These are phyloP conservation scores for Torrubiella hemipterigena DNA, from an alignment of 2,329 filamentous ascomycete genomes.

Conservation along the genomic window DNA sequence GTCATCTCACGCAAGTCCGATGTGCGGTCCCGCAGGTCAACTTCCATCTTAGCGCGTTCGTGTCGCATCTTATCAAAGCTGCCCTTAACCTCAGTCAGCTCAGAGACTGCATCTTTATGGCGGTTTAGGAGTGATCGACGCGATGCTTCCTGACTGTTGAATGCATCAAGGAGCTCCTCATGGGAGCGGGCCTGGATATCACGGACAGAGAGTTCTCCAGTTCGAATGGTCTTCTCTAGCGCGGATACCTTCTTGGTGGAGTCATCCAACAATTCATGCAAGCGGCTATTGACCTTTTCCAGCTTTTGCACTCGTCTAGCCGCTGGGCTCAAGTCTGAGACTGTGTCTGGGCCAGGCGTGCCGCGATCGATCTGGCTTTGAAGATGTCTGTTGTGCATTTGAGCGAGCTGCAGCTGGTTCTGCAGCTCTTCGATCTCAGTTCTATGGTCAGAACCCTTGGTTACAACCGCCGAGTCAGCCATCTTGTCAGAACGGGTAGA, in stretches of 20 bases:
- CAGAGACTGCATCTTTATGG: conserved; percentile 75
- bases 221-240: conserved; percentile 75
- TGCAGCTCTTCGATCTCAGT: conserved; percentile 85
- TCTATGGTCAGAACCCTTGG: conserved; percentile 82
- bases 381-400: conserved; percentile 92
- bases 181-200: conserved; percentile 90
- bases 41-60: conserved; percentile 65
- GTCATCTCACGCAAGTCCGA: conserved; percentile 77
- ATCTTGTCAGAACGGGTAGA: conserved; percentile 78
- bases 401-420: conserved; percentile 82
- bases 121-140: conserved; percentile 69
- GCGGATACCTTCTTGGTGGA: conserved; percentile 85
- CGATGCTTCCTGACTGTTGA: conserved; percentile 87
- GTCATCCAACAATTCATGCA: conserved; percentile 92
- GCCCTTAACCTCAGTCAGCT: conserved; percentile 75
- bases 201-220: conserved; percentile 76
- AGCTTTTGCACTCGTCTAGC: conserved; percentile 76
- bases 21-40: conserved; percentile 73
- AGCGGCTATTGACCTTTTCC: conserved; percentile 78
- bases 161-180: conserved; percentile 83
- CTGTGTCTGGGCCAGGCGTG: conserved; percentile 49
- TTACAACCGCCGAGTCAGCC: conserved; percentile 67
- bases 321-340: conserved; percentile 72
- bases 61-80: conserved; percentile 82
- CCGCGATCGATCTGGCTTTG: conserved; percentile 72